Evolutionary conservation across 2,329 filamentous ascomycete genomes (phyloP).

Genomic region (Talaromyces sp.): DNA sequence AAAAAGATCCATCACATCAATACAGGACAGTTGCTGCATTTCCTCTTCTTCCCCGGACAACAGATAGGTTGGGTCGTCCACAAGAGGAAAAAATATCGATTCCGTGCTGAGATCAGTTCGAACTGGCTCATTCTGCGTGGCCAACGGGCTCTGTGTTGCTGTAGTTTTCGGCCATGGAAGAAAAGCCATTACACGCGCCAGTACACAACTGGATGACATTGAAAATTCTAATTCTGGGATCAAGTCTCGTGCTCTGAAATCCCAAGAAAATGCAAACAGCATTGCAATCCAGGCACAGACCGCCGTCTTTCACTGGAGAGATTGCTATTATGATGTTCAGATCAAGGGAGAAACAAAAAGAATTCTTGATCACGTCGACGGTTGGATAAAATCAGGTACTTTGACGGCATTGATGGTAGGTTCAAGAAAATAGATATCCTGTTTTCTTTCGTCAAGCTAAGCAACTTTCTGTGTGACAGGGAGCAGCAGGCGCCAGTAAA

Average conservation of each 20-base stretch:
- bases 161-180: slow-evolving; percentile 55
- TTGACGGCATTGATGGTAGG: slow-evolving; percentile 75
- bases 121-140: neutral
- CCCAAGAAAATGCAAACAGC: slow-evolving; percentile 3
- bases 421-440: too few relatives aligned
- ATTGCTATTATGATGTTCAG: slow-evolving; percentile 73
- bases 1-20: slow-evolving; percentile 11
- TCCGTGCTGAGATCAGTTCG: neutral
- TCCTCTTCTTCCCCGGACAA: neutral
- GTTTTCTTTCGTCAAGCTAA: neutral
- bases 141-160: too few relatives aligned
- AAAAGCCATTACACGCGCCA: neutral
- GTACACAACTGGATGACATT: neutral
- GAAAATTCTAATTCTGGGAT: neutral
- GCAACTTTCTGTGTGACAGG: neutral
- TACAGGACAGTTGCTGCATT: neutral
- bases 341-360: slow-evolving; percentile 70
- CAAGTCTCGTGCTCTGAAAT: too few relatives aligned
- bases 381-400: slow-evolving; percentile 89
- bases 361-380: slow-evolving; percentile 77
- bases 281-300: slow-evolving; percentile 54
- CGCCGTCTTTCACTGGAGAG: slow-evolving; percentile 77
- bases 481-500: slow-evolving; percentile 83
- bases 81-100: slow-evolving; percentile 5
- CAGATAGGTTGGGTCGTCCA: slow-evolving; percentile 5